phyloP scores from a whole-genome alignment of 78 protist species.

The Dictyostelium discoideum region DNA sequence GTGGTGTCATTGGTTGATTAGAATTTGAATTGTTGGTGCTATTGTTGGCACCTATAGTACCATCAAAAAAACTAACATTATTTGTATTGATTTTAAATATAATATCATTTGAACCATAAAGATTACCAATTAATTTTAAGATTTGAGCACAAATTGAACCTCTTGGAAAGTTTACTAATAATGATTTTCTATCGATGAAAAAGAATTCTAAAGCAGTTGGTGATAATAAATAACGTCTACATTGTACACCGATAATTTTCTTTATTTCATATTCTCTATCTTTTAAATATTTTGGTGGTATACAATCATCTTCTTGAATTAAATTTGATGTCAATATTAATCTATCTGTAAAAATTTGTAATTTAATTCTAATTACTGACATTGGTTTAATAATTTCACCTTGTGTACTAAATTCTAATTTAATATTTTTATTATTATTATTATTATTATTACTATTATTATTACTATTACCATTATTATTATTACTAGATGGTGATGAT shows the following conservation, averaged over 20 bases:
- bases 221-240: constrained; percentile 78
- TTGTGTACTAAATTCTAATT: constrained; percentile 1
- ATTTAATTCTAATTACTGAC: constrained; percentile 15
- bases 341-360: constrained; percentile 5
- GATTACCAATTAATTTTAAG: neutral
- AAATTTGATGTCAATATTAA: neutral
- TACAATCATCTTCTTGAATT: constrained; percentile 56
- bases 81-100: constrained; percentile 13
- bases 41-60: neutral
- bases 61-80: constrained; percentile 18
- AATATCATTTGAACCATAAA: neutral
- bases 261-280: constrained; percentile 27
- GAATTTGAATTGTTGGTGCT: neutral
- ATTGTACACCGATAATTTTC: constrained; percentile 67
- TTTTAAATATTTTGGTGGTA: constrained; percentile 2
- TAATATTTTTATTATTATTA: neutral
- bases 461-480: neutral
- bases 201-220: constrained; percentile 85
- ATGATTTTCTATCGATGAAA: constrained; percentile 41
- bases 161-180: constrained; percentile 67
- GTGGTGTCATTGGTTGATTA: constrained; percentile 21
- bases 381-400: constrained; percentile 81
- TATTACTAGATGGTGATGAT: neutral
- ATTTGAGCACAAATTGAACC: neutral
- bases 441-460: neutral